Conservation (phyloP, 257 asterid genomes). For the Catharanthus roseus region DNA sequence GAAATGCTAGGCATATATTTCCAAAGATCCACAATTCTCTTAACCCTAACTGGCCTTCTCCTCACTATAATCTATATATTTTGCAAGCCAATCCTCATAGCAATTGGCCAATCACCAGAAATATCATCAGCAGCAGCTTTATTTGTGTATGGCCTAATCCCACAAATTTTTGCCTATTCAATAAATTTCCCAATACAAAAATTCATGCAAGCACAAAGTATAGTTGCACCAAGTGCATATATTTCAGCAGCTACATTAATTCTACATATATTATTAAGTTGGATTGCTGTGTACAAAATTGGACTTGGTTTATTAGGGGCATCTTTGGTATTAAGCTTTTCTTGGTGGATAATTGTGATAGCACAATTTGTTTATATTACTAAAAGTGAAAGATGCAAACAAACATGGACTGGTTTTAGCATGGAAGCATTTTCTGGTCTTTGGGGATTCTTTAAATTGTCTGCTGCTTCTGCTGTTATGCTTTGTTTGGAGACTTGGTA, state of each 20-base stretch:
- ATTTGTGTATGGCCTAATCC: constrained; percentile 29
- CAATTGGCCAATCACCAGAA: constrained; percentile 19
- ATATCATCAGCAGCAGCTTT: constrained; percentile 24
- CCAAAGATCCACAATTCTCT: constrained; percentile 27
- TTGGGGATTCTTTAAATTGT: constrained; percentile 25
- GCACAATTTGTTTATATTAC: constrained; percentile 24
- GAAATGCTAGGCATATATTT: constrained; percentile 28
- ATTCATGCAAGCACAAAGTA: constrained; percentile 28
- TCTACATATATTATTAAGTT: constrained; percentile 18
- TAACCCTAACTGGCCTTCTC: constrained; percentile 16
- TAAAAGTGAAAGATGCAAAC: constrained; percentile 21
- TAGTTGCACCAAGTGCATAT: constrained; percentile 30
- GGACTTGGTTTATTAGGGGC: constrained; percentile 30
- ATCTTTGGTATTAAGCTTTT: constrained; percentile 19
- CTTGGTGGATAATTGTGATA: constrained; percentile 30
- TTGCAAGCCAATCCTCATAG: constrained; percentile 17
- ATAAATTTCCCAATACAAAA: constrained; percentile 28
- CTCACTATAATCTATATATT: constrained; percentile 16
- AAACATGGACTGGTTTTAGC: constrained; percentile 28
- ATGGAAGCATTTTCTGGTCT: constrained; percentile 22
- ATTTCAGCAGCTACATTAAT: constrained; percentile 22
- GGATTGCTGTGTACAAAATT: constrained; percentile 15
- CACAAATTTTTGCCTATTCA: constrained; percentile 29
- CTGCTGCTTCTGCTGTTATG: constrained; percentile 36
- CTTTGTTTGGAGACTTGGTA: constrained; percentile 34